These are phyloP conservation scores for Globisporangium uncinulatum DNA, from an alignment of 352 stramenopile species.

Conservation along the genomic window DNA sequence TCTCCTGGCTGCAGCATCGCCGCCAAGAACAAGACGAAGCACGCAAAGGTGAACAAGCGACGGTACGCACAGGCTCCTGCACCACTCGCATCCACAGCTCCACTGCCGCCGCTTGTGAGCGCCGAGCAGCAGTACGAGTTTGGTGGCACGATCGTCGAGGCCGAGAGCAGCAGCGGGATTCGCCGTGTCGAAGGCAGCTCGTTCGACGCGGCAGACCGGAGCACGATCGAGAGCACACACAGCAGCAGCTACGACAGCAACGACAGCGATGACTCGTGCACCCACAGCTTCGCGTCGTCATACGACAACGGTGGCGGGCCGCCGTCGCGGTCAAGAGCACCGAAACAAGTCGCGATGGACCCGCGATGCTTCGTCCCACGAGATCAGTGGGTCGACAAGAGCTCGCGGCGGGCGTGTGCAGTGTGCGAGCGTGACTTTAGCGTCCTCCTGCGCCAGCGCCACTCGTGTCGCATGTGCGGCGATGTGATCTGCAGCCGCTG, in stretches of 20 bases:
- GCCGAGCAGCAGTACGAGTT: slow-evolving; percentile 20
- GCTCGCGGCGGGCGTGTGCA: slow-evolving; percentile 38
- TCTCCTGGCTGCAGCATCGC: slow-evolving; percentile 7
- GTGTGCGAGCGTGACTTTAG: slow-evolving; percentile 70
- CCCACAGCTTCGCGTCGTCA: slow-evolving; percentile 1
- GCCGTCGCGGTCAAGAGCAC: slow-evolving; percentile 1
- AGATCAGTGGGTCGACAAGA: slow-evolving; percentile 52
- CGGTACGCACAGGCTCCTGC: background rate
- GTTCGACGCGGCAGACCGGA: slow-evolving; percentile 7
- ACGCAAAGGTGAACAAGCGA: slow-evolving; percentile 14
- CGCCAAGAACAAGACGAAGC: slow-evolving; percentile 19
- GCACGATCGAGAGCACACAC: slow-evolving; percentile 9
- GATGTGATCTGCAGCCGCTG: slow-evolving; percentile 75
- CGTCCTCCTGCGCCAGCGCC: slow-evolving; percentile 54
- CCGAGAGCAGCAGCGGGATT: background rate
- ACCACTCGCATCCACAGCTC: background rate
- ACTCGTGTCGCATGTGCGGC: slow-evolving; percentile 79
- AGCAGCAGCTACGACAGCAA: slow-evolving; percentile 15
- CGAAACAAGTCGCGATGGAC: slow-evolving; percentile 42
- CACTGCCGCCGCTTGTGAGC: background rate
- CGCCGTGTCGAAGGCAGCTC: too few species aligned
- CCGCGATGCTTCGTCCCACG: slow-evolving; percentile 51
- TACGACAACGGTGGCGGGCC: slow-evolving; percentile 6
- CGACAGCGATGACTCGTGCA: slow-evolving; percentile 14
- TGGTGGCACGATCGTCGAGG: slow-evolving; percentile 1